Base-by-base conservation (phyloP, 164 flowering plant genomes). In the Nymphaea thermarum region DNA sequence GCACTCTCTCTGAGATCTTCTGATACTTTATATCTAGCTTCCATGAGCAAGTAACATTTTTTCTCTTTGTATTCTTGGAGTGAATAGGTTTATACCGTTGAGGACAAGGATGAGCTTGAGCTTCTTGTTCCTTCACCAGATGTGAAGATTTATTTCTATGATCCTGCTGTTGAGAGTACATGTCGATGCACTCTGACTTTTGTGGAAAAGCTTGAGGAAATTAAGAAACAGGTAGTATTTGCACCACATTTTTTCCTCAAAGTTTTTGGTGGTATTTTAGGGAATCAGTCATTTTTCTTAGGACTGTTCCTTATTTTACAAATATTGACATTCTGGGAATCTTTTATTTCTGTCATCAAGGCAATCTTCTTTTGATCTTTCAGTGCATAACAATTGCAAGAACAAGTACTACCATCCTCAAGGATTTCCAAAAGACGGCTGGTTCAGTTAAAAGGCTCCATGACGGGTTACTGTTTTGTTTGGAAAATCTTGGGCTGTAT, bases 401-500 rank as follows among this genome's bases (percentile, higher is more conserved):
- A 57, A 68, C 53, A 68, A 79, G 79, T 14, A 68, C 60, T 3
- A 72, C 66, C 70, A 84, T 84, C 71, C 78, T 45, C 43, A 73
- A 67, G 57, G 75, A 10, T 69, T 73, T 81, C 53, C 81, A 62
- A 67, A 79, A 70, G 75, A 72, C 72, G 41, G 84, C 75, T 57
- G 87, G 81, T 68, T 65, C 69, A 65, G 81, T 92, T 14, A 68
- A 36, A 64, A 82, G 75, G 72, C 69, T 89, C 70, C 99, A 95
- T 78, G 83, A 76, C 4, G 84, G 84, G 67, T 51, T 95, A 64
- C 42, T 73, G 0, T 86, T 80, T 74, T 90, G 91, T 72, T 68
- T 89, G 73, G 84, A 80, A 66, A 80, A 77, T 66, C 93, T 95
- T 80, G 99, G 99, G 70, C 77, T 90, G 25, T 86, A 83, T 81